Conservation (phyloP, 2,329 filamentous ascomycete genomes). For the Daldinia sp. region DNA sequence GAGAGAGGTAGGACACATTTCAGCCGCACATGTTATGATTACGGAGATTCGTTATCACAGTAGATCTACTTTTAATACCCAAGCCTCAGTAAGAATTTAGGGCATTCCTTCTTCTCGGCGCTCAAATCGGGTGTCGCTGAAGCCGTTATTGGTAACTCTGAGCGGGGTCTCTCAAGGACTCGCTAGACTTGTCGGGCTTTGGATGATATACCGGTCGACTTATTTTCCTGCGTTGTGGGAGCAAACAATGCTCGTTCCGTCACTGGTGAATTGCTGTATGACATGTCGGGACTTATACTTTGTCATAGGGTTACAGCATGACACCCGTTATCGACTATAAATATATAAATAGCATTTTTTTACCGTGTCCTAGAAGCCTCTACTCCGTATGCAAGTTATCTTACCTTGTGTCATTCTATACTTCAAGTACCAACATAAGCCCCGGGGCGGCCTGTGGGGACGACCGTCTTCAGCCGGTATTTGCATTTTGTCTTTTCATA, state of each 20-base stretch:
- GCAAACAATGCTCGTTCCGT: not conserved
- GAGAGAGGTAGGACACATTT: not conserved
- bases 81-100: conserved; percentile 2
- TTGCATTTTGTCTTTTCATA: not conserved
- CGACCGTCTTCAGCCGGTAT: not conserved
- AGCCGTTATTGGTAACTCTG: not conserved
- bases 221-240: not conserved
- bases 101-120: not conserved
- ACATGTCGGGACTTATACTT: not conserved
- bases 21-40: conserved; percentile 4
- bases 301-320: not conserved
- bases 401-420: not conserved
- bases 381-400: not conserved
- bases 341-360: not conserved
- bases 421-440: not conserved
- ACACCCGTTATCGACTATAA: not conserved
- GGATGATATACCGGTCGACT: not conserved
- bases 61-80: not conserved
- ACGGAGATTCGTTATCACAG: not conserved
- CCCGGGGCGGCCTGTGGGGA: not conserved
- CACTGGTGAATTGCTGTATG: not conserved
- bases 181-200: not conserved
- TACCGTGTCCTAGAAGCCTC: not conserved
- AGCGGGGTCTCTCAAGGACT: not conserved
- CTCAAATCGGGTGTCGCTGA: not conserved